These are phyloP conservation scores for Fraxinus baroniana DNA, from an alignment of 305 asterid species.

Conservation along the genomic window DNA sequence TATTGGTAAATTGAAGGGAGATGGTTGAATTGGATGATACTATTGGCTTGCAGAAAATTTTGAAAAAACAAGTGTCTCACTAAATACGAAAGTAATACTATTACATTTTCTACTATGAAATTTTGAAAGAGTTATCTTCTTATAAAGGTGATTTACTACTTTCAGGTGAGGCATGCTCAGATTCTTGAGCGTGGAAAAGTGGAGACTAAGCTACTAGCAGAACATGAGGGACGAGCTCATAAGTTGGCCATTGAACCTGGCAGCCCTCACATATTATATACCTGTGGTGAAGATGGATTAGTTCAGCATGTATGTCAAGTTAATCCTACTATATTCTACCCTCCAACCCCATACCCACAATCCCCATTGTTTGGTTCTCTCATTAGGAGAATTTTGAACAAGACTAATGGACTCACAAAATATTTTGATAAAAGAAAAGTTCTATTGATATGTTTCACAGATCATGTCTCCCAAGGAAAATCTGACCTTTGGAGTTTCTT, in stretches of 20 bases:
- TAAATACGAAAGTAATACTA: background rate
- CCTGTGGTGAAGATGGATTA: constrained; percentile 91
- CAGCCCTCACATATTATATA: constrained; percentile 73
- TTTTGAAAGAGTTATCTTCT: constrained; percentile 9
- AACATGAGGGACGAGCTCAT: constrained; percentile 72
- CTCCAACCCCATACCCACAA: background rate
- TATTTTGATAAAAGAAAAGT: too few relatives aligned
- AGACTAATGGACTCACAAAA: too few relatives aligned
- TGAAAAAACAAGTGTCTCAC: background rate
- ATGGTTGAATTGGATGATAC: background rate
- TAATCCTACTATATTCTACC: background rate
- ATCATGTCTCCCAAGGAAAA: background rate
- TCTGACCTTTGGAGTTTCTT: background rate
- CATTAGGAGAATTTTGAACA: background rate
- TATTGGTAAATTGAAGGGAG: constrained; percentile 5
- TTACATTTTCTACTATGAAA: background rate
- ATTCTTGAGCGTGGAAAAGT: constrained; percentile 64
- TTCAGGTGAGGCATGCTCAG: constrained; percentile 79
- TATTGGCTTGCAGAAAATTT: background rate
- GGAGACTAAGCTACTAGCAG: constrained; percentile 61
- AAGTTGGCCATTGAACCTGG: constrained; percentile 91
- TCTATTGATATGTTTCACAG: background rate
- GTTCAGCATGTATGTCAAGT: constrained; percentile 77
- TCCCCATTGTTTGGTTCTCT: background rate
- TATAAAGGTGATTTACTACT: constrained; percentile 3